A percentile compares a stretch with the other conserved stretches of the same genome.
phyloP scores from a whole-genome alignment of 495 filamentous ascomycete species.

The Penicillium flavigenum region DNA sequence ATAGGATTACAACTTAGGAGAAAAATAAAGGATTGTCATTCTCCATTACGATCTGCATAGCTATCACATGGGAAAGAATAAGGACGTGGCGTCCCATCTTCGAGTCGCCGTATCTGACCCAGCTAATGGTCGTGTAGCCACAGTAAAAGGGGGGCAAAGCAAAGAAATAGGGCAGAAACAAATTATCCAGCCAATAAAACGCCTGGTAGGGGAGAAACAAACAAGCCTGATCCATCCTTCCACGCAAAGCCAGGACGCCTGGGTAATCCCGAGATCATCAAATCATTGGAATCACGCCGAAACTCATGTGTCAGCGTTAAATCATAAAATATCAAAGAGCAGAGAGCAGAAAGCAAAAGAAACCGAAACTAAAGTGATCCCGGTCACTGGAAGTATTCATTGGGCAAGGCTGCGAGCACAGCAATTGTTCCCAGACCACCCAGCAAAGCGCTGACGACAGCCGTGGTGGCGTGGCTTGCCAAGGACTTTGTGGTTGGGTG shows the following conservation, averaged over 20 bases:
- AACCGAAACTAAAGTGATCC: background rate
- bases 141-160: background rate
- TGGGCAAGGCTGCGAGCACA: conserved; percentile 45
- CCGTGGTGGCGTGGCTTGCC: conserved; percentile 44
- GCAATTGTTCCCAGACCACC: conserved; percentile 53
- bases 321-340: conserved; percentile 3
- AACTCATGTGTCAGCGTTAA: background rate
- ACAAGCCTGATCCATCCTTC: background rate
- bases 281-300: conserved; percentile 7
- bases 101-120: background rate
- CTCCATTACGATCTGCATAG: conserved; percentile 20
- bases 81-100: background rate
- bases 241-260: conserved; percentile 7
- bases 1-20: background rate
- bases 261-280: conserved; percentile 2
- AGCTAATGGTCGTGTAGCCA: background rate
- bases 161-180: background rate
- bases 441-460: conserved; percentile 44
- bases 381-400: conserved; percentile 38
- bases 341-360: background rate
- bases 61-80: conserved; percentile 9
- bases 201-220: background rate
- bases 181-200: conserved; percentile 1
- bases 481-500: conserved; percentile 21
- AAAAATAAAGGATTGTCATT: conserved; percentile 17